Evolutionary conservation across 148 eudicot genomes (phyloP).

Genomic region (Fallopia convolvulus): DNA sequence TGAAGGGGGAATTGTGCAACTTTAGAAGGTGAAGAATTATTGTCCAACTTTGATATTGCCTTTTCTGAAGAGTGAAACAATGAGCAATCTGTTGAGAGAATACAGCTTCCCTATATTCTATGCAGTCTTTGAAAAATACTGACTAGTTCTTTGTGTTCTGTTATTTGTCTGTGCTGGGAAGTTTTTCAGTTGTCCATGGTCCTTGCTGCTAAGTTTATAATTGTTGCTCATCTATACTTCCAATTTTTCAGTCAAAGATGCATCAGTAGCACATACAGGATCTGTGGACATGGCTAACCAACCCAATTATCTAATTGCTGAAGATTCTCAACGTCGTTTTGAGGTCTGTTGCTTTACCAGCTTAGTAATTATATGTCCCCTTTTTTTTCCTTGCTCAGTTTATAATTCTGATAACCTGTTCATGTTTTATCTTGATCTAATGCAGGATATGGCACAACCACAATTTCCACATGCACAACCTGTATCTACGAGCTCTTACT

Average conservation of each 20-base stretch:
- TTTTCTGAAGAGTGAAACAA: too few species aligned
- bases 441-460: constrained; percentile 30
- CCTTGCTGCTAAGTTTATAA: neutral
- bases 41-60: too few species aligned
- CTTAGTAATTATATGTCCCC: neutral
- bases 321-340: constrained; percentile 50
- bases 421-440: neutral
- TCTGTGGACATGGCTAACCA: neutral
- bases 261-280: neutral
- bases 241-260: neutral
- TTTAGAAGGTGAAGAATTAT: too few species aligned
- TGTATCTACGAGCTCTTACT: constrained; percentile 24
- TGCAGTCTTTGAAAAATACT: too few species aligned
- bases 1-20: too few species aligned
- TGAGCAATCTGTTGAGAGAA: too few species aligned
- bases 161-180: neutral
- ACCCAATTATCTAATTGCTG: constrained; percentile 11
- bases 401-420: neutral
- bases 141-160: neutral
- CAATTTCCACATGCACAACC: constrained; percentile 17
- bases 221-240: neutral
- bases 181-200: neutral
- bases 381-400: neutral
- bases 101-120: too few species aligned
- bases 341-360: constrained; percentile 25